Evolutionary conservation across 106 monocot genomes (phyloP), one percentile per base, ranked within the genome.

Genomic region (Cymbidium sinense): DNA sequence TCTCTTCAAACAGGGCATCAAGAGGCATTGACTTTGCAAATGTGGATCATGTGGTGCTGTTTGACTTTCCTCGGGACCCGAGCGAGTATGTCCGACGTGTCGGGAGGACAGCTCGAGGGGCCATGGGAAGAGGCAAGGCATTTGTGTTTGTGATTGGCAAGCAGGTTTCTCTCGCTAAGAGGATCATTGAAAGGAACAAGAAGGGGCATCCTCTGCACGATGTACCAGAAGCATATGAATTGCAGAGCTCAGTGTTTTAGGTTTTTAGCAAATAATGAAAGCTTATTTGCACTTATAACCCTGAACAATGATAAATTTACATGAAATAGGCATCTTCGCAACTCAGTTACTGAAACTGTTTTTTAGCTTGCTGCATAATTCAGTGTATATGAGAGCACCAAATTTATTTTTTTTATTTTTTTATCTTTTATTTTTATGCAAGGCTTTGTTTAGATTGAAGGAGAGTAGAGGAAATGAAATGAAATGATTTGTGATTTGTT

Each of bases 151-250:
- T 84, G 0, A 88, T 94, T 0, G 94, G 98, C 21, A 98, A 94
- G 81, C 98, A 98, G 85, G 92, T 98, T 18, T 82, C 94, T 23
- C 61, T 98, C 70, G 94, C 98, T 0, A 86, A 80, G 67, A 98
- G 79, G 83, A 94, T 94, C 15, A 88, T 94, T 61, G 91, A 98
- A 20, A 88, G 92, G 70, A 94, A 92, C 79, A 74, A 55, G 50
- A 98, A 94, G 82, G 94, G 96, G 1, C 96, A 92, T 82, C 96
- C 96, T 10, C 78, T 98, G 85, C 96, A 98, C 73, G 86, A 94
- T 82, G 85, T 98, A 20, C 96, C 92, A 27, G 80, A 76, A 72
- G 86, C 86, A 21, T 91, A 88, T 77, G 84, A 88, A 69, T 70
- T 85, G 39, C 83, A 82, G 72, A 71, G 27, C 61, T 27, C 25